Percentiles rank a stretch among this genome's conserved stretches.
Conservation (phyloP, 352 stramenopile species). For the Pythium myriotylum region DNA sequence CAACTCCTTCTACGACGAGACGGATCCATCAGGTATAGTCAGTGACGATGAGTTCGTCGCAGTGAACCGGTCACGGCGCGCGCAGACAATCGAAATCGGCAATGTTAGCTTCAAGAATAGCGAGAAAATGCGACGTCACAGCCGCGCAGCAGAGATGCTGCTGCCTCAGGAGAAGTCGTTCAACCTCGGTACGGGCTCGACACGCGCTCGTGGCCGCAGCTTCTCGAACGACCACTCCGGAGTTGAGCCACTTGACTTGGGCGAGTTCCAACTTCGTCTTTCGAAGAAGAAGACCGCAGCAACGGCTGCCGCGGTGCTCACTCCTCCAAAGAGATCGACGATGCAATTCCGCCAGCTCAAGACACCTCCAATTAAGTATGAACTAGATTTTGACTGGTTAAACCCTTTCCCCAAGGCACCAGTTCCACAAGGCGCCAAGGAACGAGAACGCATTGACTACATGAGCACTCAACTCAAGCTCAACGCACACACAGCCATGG, state of each 20-base stretch:
- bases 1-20: conserved; percentile 31
- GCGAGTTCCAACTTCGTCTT: conserved; percentile 28
- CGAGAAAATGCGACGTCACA: conserved; percentile 16
- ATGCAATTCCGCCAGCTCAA: conserved; percentile 57
- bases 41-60: conserved; percentile 32
- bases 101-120: conserved; percentile 25
- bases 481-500: conserved; percentile 50
- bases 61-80: conserved; percentile 20
- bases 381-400: conserved; percentile 79
- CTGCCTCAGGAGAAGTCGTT: neutral
- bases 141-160: conserved; percentile 18
- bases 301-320: neutral
- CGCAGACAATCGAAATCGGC: conserved; percentile 32
- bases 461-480: conserved; percentile 62
- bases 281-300: conserved; percentile 19
- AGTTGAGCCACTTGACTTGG: conserved; percentile 13
- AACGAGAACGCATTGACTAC: conserved; percentile 51
- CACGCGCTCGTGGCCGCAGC: conserved; percentile 21
- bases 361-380: conserved; percentile 61
- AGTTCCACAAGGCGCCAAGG: conserved; percentile 25
- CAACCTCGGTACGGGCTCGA: neutral
- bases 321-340: conserved; percentile 23
- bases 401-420: conserved; percentile 82
- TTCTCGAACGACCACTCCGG: conserved; percentile 27
- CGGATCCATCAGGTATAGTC: conserved; percentile 28